Evolutionary conservation across 179 eudicot genomes (phyloP).

Genomic region (Monotropa hypopitys): DNA sequence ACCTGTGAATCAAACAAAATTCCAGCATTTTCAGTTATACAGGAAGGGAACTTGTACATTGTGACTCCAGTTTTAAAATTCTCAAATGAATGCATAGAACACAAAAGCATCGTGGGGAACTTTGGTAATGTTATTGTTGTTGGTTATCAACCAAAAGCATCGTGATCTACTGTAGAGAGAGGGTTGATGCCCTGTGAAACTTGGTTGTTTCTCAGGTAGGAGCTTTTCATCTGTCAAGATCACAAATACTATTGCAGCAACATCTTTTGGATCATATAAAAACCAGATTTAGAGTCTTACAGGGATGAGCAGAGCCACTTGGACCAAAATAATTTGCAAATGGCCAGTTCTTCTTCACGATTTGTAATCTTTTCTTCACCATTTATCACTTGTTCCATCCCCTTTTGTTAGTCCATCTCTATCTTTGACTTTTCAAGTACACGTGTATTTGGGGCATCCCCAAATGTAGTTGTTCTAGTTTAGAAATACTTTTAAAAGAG

Average conservation of each 20-base stretch:
- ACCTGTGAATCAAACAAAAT: constrained; percentile 34
- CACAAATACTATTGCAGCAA: background rate
- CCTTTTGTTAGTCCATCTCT: no score
- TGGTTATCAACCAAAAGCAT: background rate
- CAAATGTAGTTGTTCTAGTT: background rate
- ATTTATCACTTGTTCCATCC: background rate
- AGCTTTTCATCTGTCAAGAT: background rate
- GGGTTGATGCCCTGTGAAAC: background rate
- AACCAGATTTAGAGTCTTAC: background rate
- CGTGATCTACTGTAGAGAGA: background rate
- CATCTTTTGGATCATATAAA: no score
- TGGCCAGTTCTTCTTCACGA: background rate
- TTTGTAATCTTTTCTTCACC: background rate
- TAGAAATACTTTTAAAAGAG: background rate
- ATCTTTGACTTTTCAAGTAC: background rate
- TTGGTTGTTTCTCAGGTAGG: background rate
- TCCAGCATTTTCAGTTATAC: background rate
- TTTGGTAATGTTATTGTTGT: no score
- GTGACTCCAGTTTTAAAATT: background rate
- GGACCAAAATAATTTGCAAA: background rate
- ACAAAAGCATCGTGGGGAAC: background rate
- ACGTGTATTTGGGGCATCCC: no score
- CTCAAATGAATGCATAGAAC: background rate
- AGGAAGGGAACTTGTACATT: background rate
- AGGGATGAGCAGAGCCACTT: background rate